phyloP scores from a whole-genome alignment of 208 protist genomes.

The Phytomonas sp. region DNA sequence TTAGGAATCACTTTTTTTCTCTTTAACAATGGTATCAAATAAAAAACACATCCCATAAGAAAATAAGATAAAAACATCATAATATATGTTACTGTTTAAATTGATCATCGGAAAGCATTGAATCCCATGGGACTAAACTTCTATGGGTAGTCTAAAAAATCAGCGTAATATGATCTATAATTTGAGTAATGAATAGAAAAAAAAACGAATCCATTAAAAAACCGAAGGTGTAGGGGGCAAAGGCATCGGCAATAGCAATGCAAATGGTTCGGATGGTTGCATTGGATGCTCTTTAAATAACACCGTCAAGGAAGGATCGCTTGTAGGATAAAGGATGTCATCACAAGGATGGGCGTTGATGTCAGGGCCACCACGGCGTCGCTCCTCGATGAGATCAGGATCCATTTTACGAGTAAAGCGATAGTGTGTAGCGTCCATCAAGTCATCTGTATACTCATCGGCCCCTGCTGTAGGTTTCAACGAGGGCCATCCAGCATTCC shows the following conservation, averaged over 20 bases:
- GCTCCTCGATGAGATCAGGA: constrained; percentile 57
- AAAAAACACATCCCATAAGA: too few relatives aligned
- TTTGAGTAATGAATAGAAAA: background rate
- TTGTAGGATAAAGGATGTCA: constrained; percentile 31
- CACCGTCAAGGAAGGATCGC: constrained; percentile 20
- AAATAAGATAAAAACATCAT: background rate
- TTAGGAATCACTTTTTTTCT: background rate
- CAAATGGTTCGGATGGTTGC: constrained; percentile 15
- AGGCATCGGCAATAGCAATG: constrained; percentile 60
- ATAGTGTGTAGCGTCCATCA: constrained; percentile 51
- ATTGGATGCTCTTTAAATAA: constrained; percentile 46
- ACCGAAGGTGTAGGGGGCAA: constrained; percentile 63
- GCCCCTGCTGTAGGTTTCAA: constrained; percentile 4
- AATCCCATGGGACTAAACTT: background rate
- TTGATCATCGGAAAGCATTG: background rate
- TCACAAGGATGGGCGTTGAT: constrained; percentile 50
- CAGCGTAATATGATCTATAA: background rate
- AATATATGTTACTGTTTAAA: background rate
- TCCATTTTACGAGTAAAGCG: constrained; percentile 49
- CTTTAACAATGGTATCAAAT: too few relatives aligned
- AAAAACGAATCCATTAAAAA: constrained; percentile 24
- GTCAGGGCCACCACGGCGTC: constrained; percentile 49
- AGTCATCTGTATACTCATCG: constrained; percentile 30
- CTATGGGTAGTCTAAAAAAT: background rate
- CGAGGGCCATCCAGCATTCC: background rate